phyloP scores from a whole-genome alignment of 2,329 filamentous ascomycete genomes.

The Pyrenophora seminiperda region DNA sequence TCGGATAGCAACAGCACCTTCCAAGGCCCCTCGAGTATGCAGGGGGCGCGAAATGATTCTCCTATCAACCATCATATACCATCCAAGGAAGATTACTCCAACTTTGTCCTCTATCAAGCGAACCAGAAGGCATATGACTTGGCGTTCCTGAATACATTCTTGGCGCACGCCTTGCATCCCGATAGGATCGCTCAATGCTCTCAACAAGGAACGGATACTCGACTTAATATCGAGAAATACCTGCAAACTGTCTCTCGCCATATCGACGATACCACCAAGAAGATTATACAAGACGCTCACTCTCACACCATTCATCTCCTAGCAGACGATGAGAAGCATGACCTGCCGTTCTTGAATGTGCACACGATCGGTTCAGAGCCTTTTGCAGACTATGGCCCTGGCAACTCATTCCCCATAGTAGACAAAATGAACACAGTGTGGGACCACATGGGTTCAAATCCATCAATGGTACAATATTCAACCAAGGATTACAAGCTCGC shows the following conservation, averaged over 20 bases:
- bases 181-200: conserved; percentile 21
- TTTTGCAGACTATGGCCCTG: conserved; percentile 23
- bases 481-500: conserved; percentile 23
- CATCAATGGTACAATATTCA: conserved; percentile 28
- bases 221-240: conserved; percentile 17
- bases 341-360: conserved; percentile 27
- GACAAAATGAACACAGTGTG: conserved; percentile 29
- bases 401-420: conserved; percentile 11
- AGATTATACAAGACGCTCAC: conserved; percentile 34
- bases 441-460: conserved; percentile 17
- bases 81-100: conserved; percentile 21
- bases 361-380: conserved; percentile 13
- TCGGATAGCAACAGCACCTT: background rate
- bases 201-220: background rate
- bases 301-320: conserved; percentile 26
- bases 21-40: conserved; percentile 4
- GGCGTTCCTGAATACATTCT: conserved; percentile 28
- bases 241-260: conserved; percentile 22
- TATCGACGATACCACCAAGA: conserved; percentile 24
- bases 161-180: conserved; percentile 27
- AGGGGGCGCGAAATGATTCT: conserved; percentile 12
- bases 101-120: conserved; percentile 33
- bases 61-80: conserved; percentile 21
- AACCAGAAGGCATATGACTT: conserved; percentile 36
- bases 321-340: conserved; percentile 21